These are phyloP conservation scores for Fusarium sterilihyphosum DNA, from an alignment of 2,329 filamentous ascomycete genomes.

Conservation along the genomic window DNA sequence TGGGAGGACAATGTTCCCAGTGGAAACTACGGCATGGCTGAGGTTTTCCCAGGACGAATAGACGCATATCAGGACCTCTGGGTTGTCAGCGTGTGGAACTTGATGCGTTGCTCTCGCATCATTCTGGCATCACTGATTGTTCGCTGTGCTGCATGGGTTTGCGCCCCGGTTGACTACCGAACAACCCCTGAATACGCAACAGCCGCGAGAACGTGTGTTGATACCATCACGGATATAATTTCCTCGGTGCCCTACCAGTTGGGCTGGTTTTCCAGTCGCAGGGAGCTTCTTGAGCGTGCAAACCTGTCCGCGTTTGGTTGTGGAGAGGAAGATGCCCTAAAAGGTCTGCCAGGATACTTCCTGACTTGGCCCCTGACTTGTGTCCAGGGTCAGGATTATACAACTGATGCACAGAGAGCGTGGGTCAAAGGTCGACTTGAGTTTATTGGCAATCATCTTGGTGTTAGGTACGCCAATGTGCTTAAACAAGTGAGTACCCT, in stretches of 20 bases:
- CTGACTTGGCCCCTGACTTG: slow-evolving; percentile 68
- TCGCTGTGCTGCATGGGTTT: slow-evolving; percentile 69
- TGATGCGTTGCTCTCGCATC: slow-evolving; percentile 63
- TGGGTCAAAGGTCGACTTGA: slow-evolving; percentile 65
- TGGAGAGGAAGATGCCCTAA: slow-evolving; percentile 60
- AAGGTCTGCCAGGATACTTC: slow-evolving; percentile 68
- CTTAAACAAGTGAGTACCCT: slow-evolving; percentile 59
- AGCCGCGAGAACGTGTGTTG: slow-evolving; percentile 60
- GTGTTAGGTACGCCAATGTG: slow-evolving; percentile 67
- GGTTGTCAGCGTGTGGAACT: slow-evolving; percentile 67
- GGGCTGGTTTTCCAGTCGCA: slow-evolving; percentile 64
- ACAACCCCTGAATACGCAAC: slow-evolving; percentile 70
- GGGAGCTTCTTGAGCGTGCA: slow-evolving; percentile 52
- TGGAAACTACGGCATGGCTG: slow-evolving; percentile 62
- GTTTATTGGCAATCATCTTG: slow-evolving; percentile 65
- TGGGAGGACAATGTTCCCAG: slow-evolving; percentile 66
- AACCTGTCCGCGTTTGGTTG: slow-evolving; percentile 59
- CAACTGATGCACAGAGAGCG: slow-evolving; percentile 65
- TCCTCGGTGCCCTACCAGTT: slow-evolving; percentile 70
- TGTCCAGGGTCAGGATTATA: slow-evolving; percentile 65
- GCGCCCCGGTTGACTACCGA: slow-evolving; percentile 68
- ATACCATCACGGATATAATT: slow-evolving; percentile 67
- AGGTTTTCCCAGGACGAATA: slow-evolving; percentile 69
- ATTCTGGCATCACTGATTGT: slow-evolving; percentile 65
- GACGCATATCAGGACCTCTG: slow-evolving; percentile 69